These are phyloP conservation scores for Septoria petroselini DNA, from an alignment of 2,329 filamentous ascomycete species.

Conservation along the genomic window DNA sequence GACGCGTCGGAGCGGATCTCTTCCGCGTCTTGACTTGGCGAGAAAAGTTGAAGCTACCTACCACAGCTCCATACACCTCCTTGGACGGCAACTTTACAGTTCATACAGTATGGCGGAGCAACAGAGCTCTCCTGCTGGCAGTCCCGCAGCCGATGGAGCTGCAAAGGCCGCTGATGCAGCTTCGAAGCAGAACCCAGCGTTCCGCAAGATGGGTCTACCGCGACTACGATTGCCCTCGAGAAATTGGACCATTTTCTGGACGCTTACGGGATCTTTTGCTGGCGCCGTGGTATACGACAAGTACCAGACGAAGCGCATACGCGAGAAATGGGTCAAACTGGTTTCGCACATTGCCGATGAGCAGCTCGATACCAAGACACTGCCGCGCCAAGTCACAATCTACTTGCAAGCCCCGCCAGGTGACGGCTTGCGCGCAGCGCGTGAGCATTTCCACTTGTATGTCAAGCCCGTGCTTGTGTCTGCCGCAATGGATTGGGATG, in stretches of 20 bases:
- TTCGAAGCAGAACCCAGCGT: conserved; percentile 63
- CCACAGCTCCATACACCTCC: too few relatives aligned
- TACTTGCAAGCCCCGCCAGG: conserved; percentile 83
- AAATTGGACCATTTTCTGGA: conserved; percentile 96
- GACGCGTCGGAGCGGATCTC: too few relatives aligned
- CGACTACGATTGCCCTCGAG: conserved; percentile 85
- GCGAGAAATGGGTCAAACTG: conserved; percentile 79
- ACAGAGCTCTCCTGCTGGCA: neutral
- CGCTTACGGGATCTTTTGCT: conserved; percentile 72
- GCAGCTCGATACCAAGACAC: conserved; percentile 65
- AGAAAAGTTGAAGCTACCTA: too few relatives aligned
- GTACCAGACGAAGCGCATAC: conserved; percentile 79
- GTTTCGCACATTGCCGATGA: conserved; percentile 83
- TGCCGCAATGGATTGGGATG: conserved; percentile 91
- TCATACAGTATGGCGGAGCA: conserved; percentile 1
- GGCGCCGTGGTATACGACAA: conserved; percentile 87
- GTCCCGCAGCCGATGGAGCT: neutral
- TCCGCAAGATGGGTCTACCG: conserved; percentile 74
- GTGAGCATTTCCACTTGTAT: conserved; percentile 94
- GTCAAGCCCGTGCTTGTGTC: conserved; percentile 88
- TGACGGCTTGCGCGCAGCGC: conserved; percentile 77
- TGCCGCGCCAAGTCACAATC: conserved; percentile 81
- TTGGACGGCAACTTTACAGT: too few relatives aligned
- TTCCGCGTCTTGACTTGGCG: too few relatives aligned
- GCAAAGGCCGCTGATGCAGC: conserved; percentile 12